phyloP scores from a whole-genome alignment of 495 filamentous ascomycete species.

The Aspergillus biplanus region DNA sequence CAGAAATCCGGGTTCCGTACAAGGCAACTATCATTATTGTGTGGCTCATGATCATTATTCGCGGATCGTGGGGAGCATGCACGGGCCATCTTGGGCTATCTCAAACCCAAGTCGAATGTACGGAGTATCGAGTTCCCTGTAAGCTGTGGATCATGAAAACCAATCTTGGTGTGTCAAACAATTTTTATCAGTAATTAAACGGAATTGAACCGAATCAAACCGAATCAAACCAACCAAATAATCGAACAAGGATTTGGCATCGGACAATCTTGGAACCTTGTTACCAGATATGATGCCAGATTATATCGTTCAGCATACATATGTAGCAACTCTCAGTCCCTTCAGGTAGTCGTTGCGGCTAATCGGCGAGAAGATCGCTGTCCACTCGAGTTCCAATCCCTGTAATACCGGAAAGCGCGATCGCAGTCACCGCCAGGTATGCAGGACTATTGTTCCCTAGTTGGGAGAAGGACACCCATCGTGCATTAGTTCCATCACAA shows the following conservation, averaged over 20 bases:
- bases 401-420: not conserved
- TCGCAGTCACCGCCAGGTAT: constrained; percentile 7
- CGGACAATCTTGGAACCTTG: not conserved
- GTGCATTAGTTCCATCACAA: constrained; percentile 27
- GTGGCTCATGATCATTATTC: not conserved
- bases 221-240: not conserved
- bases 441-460: constrained; percentile 15
- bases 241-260: not conserved
- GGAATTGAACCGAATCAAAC: too few relatives aligned
- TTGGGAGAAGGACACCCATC: constrained; percentile 9
- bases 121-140: not conserved
- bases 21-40: not conserved
- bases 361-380: not conserved
- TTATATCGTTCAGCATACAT: not conserved
- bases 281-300: not conserved
- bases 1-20: not conserved
- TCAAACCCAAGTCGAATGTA: not conserved
- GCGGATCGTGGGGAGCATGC: not conserved
- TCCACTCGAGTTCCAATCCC: not conserved
- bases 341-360: not conserved
- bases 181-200: not conserved
- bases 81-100: not conserved
- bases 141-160: not conserved
- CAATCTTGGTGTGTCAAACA: not conserved
- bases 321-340: not conserved